Base-by-base conservation (phyloP, 2,329 filamentous ascomycete species). In the Fusarium paranaense region DNA sequence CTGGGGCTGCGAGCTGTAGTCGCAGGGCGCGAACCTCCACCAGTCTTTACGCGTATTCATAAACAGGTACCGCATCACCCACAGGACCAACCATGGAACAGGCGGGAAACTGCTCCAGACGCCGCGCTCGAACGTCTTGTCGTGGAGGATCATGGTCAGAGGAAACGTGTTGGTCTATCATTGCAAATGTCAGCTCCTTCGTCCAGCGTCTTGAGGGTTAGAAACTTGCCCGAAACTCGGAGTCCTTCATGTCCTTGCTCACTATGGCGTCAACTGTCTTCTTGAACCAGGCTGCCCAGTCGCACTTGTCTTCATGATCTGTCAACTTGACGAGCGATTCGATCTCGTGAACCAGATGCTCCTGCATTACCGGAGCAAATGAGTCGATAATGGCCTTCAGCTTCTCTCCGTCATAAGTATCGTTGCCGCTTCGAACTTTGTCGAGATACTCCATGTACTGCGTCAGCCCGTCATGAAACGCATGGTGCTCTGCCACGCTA, bases 401-500 rank as follows among this genome's bases (percentile, higher is more conserved):
- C 58, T 75, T 81, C 2, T 67, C 47, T 0, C 82, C 83, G 60
- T 82, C 78, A 45, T 81, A 83, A 20, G 76, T 62, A 13, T 80
- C 78, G 33, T 78, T 76, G 8, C 71, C 76, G 13, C 67, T 77
- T 10, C 72, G 76, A 3, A 83, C 76, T 11, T 67, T 76, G 2
- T 75, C 67, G 10, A 83, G 58, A 69, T 85, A 86, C 6, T 52
- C 69, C 18, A 71, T 71, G 32, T 83, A 83, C 1, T 59, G 59
- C 0, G 79, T 74, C 4, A 87, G 63, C 0, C 84, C 83, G 1
- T 72, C 73, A 18, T 82, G 78, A 65, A 87, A 86, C 1, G 77
- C 75, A 10, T 79, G 76, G 68, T 86, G 85, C 62, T 87, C 84
- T 20, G 81, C 80, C 4, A 86, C 76, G 69, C 84, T 86, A 52